Evolutionary conservation across 768 basidiomycete genomes (phyloP).

Genomic region (Termitomyces sp.): DNA sequence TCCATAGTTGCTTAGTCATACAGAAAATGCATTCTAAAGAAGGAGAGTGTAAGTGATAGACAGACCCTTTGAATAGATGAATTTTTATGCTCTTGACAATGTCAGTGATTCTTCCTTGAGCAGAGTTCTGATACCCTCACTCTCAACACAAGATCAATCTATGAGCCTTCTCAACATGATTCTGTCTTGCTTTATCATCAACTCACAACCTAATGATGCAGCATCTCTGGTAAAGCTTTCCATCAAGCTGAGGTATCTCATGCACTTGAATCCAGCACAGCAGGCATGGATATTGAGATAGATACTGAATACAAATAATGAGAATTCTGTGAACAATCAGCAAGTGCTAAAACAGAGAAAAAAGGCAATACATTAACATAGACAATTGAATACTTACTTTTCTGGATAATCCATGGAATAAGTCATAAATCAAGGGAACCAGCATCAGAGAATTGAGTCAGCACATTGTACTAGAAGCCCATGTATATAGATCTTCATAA

Average conservation of each 20-base stretch:
- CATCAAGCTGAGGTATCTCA: conserved; percentile 25
- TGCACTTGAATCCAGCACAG: conserved; percentile 20
- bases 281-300: conserved; percentile 24
- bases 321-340: conserved; percentile 17
- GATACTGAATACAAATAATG: conserved; percentile 15
- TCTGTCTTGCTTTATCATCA: background rate
- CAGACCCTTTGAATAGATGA: background rate
- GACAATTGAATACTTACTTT: conserved; percentile 9
- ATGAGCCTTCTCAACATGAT: conserved; percentile 8
- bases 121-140: conserved; percentile 6
- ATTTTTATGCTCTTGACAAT: conserved; percentile 17
- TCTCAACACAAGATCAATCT: conserved; percentile 12
- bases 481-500: conserved; percentile 10
- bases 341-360: background rate
- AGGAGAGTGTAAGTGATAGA: background rate
- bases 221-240: background rate
- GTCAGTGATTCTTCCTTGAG: conserved; percentile 17
- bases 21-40: conserved; percentile 6
- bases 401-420: conserved; percentile 9
- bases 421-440: background rate
- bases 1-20: background rate
- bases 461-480: background rate
- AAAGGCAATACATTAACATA: no score
- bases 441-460: conserved; percentile 1
- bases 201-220: background rate